These are phyloP conservation scores for Apiospora marii DNA, from an alignment of 2,329 filamentous ascomycete species.

Conservation along the genomic window DNA sequence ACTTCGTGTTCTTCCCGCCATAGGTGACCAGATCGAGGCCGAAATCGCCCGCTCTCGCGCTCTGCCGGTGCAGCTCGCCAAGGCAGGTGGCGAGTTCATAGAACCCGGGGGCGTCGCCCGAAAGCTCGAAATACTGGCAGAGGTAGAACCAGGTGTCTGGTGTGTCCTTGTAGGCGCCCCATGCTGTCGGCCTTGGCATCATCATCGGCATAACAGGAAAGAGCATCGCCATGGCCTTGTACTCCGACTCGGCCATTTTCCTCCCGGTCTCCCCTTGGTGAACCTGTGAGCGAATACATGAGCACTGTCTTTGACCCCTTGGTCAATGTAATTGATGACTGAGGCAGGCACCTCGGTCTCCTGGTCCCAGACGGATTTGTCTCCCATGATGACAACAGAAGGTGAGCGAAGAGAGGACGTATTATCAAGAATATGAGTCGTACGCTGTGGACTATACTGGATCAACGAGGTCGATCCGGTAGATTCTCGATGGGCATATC, in stretches of 20 bases:
- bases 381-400: not conserved
- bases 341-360: not conserved
- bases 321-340: not conserved
- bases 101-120: not conserved
- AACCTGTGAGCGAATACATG: not conserved
- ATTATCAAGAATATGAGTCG: too few species aligned
- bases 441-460: too few species aligned
- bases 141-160: not conserved
- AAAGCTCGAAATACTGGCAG: not conserved
- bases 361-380: not conserved
- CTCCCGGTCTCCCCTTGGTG: not conserved
- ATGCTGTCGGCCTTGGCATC: not conserved
- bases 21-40: not conserved
- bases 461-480: not conserved
- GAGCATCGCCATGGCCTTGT: not conserved
- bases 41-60: not conserved
- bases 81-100: not conserved
- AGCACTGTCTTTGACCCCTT: not conserved
- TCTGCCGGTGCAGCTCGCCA: not conserved
- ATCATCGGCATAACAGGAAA: not conserved
- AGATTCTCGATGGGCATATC: not conserved
- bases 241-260: not conserved
- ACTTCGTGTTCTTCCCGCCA: not conserved
- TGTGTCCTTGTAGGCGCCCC: not conserved
- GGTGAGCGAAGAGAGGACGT: not conserved